phyloP scores from a whole-genome alignment of 371 early-diverging fungal genomes.

The Mucor sp. region DNA sequence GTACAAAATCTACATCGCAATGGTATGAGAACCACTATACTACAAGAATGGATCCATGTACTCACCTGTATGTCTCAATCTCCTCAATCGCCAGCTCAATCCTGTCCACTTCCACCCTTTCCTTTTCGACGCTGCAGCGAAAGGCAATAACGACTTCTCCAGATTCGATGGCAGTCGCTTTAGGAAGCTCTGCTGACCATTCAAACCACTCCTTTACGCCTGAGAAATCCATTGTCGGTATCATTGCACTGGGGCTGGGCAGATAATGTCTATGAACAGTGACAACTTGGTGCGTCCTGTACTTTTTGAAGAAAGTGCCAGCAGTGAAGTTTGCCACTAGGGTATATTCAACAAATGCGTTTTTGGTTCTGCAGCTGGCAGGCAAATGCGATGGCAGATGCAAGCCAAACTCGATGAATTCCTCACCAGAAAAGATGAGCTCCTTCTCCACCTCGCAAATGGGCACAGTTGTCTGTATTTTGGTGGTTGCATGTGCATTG shows the following conservation, averaged over 20 bases:
- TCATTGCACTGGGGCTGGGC: conserved; percentile 45
- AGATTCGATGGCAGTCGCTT: conserved; percentile 43
- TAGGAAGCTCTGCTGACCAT: conserved; percentile 48
- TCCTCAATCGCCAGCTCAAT: conserved; percentile 41
- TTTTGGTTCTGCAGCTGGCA: conserved; percentile 30
- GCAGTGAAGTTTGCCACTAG: conserved; percentile 47
- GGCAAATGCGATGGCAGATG: conserved; percentile 49
- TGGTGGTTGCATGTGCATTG: conserved; percentile 9
- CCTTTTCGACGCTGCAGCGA: conserved; percentile 51
- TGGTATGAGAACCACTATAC: not conserved
- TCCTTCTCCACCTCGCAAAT: conserved; percentile 52
- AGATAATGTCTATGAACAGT: conserved; percentile 41
- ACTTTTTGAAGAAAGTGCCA: conserved; percentile 47
- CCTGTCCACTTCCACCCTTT: conserved; percentile 40
- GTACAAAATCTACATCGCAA: conserved; percentile 36
- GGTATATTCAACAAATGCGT: conserved; percentile 48
- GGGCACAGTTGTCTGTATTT: conserved; percentile 31
- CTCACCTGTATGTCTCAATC: conserved; percentile 45
- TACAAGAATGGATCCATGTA: not conserved
- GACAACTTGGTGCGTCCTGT: conserved; percentile 38
- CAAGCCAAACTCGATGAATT: conserved; percentile 45
- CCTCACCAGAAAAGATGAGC: conserved; percentile 46
- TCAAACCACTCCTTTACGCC: conserved; percentile 51
- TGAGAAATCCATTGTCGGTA: conserved; percentile 38
- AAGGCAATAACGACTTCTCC: conserved; percentile 45